A percentile compares a stretch with the other conserved stretches of the same genome.
These are phyloP conservation scores for Sclerotinia borealis DNA, from an alignment of 2,329 filamentous ascomycete species.

Conservation along the genomic window DNA sequence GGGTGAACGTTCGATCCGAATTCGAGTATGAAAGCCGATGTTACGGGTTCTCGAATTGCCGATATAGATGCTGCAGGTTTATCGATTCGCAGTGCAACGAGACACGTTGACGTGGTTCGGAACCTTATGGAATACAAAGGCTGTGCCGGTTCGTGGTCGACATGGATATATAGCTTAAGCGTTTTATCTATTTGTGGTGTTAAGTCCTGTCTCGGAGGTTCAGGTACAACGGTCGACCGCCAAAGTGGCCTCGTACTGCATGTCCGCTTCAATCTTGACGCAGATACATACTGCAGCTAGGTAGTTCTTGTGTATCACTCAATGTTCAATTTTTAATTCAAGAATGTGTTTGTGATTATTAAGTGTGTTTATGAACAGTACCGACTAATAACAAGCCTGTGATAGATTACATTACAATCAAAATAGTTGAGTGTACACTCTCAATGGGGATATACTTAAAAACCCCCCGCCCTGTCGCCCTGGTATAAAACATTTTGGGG, in stretches of 20 bases:
- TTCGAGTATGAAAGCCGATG: neutral
- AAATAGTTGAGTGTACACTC: neutral
- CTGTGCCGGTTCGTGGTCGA: neutral
- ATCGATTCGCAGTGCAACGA: neutral
- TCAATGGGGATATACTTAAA: neutral
- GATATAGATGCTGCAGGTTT: conserved; percentile 8
- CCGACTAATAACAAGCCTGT: neutral
- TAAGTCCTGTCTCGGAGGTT: neutral
- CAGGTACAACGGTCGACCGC: neutral
- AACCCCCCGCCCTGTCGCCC: neutral
- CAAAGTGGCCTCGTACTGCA: conserved; percentile 5
- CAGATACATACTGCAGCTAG: neutral
- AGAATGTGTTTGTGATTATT: neutral
- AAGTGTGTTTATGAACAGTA: conserved; percentile 7
- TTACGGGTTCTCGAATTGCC: neutral
- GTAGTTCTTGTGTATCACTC: neutral
- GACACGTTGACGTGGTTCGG: conserved; percentile 11
- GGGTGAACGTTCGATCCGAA: neutral
- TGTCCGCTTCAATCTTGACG: neutral
- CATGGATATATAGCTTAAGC: neutral
- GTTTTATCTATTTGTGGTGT: neutral
- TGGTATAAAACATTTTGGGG: conserved; percentile 3
- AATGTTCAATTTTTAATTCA: neutral
- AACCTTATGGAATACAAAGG: neutral
- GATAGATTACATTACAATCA: conserved; percentile 10